Base-by-base conservation (phyloP, 805 yeast genomes). In the Scheffersomyces coipomensis region DNA sequence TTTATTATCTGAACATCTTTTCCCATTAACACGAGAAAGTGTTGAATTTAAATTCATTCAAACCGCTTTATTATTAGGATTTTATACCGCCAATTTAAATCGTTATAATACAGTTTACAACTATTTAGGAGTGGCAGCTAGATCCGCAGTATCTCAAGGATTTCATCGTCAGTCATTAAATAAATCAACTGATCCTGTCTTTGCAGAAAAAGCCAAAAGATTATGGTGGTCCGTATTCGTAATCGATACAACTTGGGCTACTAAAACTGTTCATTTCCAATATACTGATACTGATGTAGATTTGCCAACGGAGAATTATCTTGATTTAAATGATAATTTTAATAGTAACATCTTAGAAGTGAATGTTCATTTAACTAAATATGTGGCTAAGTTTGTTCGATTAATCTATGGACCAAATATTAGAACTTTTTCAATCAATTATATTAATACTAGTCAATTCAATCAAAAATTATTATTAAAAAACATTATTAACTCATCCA, bases 231-330 rank as follows among this genome's bases (percentile, higher is more conserved):
- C 71, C 2, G 56, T 65, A 1, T 68, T 64, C 40, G 60, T 66
- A 10, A 56, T 64, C 26, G 74, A 68, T 46, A 59, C 62, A 5
- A 52, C 60, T 9, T 68, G 72, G 72, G 61, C 72, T 2, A 55
- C 71, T 3, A 60, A 62, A 37, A 68, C 73, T 2, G 64, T 67
- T 16, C 69, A 66, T 42, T 62, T 68, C 33, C 66, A 66, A 39
- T 66, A 64, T 48, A 62, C 69, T 4, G 72, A 68, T 39, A 68
- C 74, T 1, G 74, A 68, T 37, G 69, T 66, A 10, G 70, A 67
- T 27, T 53, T 66, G 8, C 74, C 74, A 4, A 40, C 52, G 26
- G 73, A 68, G 44, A 64, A 64, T 43, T 33, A 39, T 10, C 29
- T 47, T 21, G 61, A 53, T 29, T 43, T 66, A 21, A 46, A 50